Percentiles rank a stretch among this genome's conserved stretches.
Conservation (phyloP, 768 basidiomycete genomes). For the Boletus tomentosulus region DNA sequence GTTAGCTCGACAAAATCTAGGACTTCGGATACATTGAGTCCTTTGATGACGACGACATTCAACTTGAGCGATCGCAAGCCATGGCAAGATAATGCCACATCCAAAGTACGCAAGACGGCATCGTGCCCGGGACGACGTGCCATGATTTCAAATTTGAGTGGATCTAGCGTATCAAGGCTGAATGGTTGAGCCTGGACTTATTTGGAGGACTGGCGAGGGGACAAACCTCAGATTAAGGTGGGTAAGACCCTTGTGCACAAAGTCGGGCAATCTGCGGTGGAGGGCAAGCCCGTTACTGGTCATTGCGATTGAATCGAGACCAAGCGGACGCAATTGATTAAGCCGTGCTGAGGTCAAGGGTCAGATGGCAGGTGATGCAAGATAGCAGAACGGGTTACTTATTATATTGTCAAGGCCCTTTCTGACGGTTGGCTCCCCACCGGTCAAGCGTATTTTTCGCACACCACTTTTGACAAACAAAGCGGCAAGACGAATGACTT, state of each 20-base stretch:
- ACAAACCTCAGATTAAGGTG: constrained; percentile 64
- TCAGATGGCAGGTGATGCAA: constrained; percentile 3
- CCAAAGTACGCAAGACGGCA: constrained; percentile 65
- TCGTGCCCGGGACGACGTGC: constrained; percentile 75
- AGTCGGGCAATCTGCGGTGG: constrained; percentile 62
- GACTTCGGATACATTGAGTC: constrained; percentile 78
- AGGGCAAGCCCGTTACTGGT: constrained; percentile 81
- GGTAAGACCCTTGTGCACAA: constrained; percentile 70
- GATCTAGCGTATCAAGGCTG: constrained; percentile 82
- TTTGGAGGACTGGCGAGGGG: not conserved
- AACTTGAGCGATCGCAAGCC: constrained; percentile 65
- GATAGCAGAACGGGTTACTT: constrained; percentile 36
- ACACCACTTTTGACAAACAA: constrained; percentile 82
- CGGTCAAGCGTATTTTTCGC: constrained; percentile 83
- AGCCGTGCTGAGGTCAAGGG: constrained; percentile 45
- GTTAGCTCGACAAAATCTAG: constrained; percentile 77
- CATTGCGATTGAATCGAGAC: constrained; percentile 76
- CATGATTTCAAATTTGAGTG: constrained; percentile 85
- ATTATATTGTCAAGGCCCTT: constrained; percentile 71
- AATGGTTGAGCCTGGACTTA: constrained; percentile 5
- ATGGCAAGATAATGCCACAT: constrained; percentile 53
- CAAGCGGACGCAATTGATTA: constrained; percentile 53
- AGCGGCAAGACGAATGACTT: constrained; percentile 66
- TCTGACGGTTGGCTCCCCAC: constrained; percentile 83
- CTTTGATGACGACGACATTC: constrained; percentile 80